These are phyloP conservation scores for Acanthamoeba sp. DNA, from an alignment of 208 protist species.

Conservation along the genomic window DNA sequence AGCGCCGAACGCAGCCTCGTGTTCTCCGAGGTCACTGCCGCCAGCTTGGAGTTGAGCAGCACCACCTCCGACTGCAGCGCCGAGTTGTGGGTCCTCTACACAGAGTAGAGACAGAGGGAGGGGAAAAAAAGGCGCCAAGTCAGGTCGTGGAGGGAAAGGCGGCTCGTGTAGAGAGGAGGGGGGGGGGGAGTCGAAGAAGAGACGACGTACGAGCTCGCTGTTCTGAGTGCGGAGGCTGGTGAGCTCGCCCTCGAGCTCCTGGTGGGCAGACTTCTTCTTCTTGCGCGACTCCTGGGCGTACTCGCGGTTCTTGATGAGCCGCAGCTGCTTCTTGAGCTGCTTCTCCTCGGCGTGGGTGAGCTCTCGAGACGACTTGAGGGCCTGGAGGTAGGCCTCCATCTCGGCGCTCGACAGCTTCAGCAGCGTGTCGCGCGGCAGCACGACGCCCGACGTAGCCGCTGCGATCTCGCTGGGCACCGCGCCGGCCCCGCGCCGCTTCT, in stretches of 20 bases:
- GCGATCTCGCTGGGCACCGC: constrained; percentile 33
- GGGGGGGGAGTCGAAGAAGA: not conserved
- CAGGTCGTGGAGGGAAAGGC: too few relatives aligned
- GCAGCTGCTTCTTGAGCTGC: constrained; percentile 80
- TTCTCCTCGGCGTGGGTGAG: constrained; percentile 76
- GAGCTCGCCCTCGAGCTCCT: constrained; percentile 75
- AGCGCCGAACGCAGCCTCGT: not conserved
- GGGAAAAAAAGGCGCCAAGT: too few relatives aligned
- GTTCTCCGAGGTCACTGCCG: not conserved
- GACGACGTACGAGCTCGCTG: not conserved
- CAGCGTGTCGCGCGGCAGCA: constrained; percentile 73
- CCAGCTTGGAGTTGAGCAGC: constrained; percentile 48
- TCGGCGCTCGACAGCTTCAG: constrained; percentile 78
- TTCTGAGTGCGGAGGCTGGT: not conserved
- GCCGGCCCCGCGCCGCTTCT: constrained; percentile 60
- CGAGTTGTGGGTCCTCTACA: not conserved
- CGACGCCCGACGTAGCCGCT: constrained; percentile 6
- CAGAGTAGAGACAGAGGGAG: not conserved
- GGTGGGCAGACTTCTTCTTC: constrained; percentile 74
- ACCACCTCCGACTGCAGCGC: constrained; percentile 56
- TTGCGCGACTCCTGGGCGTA: constrained; percentile 81
- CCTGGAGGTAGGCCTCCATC: constrained; percentile 78
- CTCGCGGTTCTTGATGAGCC: constrained; percentile 83
- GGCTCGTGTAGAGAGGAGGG: too few relatives aligned
- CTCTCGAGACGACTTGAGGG: constrained; percentile 66